These are phyloP conservation scores for Chaetomium cochliodes DNA, from an alignment of 495 filamentous ascomycete species.

Conservation along the genomic window DNA sequence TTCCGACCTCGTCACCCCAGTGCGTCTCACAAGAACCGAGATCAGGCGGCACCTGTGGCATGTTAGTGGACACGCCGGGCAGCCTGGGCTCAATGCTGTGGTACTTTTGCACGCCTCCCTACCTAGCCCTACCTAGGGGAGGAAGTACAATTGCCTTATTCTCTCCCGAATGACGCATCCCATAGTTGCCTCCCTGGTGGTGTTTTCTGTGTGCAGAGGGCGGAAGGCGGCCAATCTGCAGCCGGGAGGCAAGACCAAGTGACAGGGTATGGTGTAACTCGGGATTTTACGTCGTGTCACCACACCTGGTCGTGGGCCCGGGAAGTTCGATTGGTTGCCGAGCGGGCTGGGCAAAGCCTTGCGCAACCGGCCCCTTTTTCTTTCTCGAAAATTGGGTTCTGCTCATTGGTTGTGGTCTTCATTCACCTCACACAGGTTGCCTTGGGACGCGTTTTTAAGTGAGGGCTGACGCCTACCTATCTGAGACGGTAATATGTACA, in stretches of 20 bases:
- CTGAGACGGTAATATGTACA: neutral
- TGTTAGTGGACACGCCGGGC: too few species aligned
- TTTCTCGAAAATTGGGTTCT: neutral
- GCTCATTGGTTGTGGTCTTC: neutral
- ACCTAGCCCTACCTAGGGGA: neutral
- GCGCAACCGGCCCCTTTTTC: neutral
- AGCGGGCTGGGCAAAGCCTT: slow-evolving; percentile 1
- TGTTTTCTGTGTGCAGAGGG: too few species aligned
- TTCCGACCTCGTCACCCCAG: too few species aligned
- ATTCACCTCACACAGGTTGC: neutral
- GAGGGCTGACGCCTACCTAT: neutral
- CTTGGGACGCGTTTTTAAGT: neutral
- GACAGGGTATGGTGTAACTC: too few species aligned
- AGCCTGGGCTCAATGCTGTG: too few species aligned
- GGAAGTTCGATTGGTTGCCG: neutral
- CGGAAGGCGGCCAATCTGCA: too few species aligned
- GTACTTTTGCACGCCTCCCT: too few species aligned
- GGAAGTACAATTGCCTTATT: neutral
- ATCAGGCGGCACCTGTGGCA: too few species aligned
- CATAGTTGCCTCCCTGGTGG: too few species aligned
- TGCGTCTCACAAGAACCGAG: too few species aligned
- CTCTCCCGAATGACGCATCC: neutral
- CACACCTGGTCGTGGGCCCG: neutral
- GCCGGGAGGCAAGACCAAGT: too few species aligned
- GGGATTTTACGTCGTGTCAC: neutral